phyloP scores from a whole-genome alignment of 371 early-diverging fungal genomes.

The Circinella umbellata region DNA sequence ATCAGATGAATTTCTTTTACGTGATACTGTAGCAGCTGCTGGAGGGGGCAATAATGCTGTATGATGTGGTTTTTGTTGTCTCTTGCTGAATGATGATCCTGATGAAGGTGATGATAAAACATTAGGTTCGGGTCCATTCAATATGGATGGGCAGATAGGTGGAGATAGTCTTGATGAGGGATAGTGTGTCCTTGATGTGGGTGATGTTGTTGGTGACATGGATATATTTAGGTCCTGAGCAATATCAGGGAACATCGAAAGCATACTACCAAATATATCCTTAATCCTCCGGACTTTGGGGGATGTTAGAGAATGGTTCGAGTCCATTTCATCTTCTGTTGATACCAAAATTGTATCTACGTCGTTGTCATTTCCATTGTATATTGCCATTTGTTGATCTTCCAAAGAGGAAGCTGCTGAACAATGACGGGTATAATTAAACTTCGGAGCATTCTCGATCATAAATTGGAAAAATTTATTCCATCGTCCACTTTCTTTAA shows the following conservation, averaged over 20 bases:
- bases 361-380: neutral
- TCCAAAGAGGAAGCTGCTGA: neutral
- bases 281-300: slow-evolving; percentile 6
- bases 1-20: neutral
- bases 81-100: neutral
- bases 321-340: neutral
- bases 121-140: neutral
- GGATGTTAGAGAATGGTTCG: neutral
- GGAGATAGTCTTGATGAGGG: neutral
- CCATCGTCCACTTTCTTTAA: slow-evolving; percentile 33
- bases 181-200: neutral
- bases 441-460: slow-evolving; percentile 18
- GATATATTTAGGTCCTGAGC: slow-evolving; percentile 4
- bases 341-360: neutral
- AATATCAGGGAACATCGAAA: slow-evolving; percentile 7
- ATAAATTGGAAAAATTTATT: slow-evolving; percentile 31
- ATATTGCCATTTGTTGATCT: neutral
- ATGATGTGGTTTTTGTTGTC: no score
- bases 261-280: slow-evolving; percentile 7
- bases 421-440: neutral
- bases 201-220: neutral
- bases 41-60: neutral
- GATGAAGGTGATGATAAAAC: neutral
- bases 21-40: neutral
- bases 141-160: neutral